Percentiles rank a stretch among this genome's conserved stretches.
These are phyloP conservation scores for Extremus antarcticus DNA, from an alignment of 495 filamentous ascomycete species.

Conservation along the genomic window DNA sequence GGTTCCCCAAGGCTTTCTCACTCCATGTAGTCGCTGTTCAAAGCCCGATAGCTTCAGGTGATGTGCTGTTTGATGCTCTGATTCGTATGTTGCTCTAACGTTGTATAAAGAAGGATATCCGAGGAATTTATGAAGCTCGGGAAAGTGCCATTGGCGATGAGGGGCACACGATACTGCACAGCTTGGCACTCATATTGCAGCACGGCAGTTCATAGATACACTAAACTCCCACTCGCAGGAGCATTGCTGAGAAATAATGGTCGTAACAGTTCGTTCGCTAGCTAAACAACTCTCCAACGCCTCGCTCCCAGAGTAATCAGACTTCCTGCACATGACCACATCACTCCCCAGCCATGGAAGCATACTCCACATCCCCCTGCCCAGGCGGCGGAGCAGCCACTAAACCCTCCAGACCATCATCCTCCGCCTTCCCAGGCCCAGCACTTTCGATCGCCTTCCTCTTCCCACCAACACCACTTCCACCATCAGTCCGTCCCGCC, in stretches of 20 bases:
- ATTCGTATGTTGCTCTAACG: no score
- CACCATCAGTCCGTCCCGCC: constrained; percentile 46
- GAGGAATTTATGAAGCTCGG: no score
- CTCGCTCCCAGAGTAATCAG: constrained; percentile 2
- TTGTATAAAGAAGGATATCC: no score
- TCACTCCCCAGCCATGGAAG: constrained; percentile 74
- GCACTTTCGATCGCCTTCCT: constrained; percentile 19
- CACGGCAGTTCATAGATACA: not conserved
- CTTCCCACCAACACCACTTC: constrained; percentile 21
- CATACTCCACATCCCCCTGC: constrained; percentile 68
- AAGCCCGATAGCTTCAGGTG: no score
- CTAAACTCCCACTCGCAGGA: no score
- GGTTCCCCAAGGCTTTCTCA: no score
- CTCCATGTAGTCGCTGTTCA: no score
- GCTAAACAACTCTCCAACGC: constrained; percentile 5
- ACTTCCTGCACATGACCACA: not conserved
- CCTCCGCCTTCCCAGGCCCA: constrained; percentile 8
- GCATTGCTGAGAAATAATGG: no score
- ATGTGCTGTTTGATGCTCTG: no score
- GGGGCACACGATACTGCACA: no score
- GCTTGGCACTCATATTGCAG: not conserved
- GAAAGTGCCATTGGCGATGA: not conserved
- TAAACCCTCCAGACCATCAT: constrained; percentile 39
- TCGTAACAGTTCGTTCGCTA: no score
- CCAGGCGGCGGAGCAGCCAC: constrained; percentile 67